A percentile compares a stretch with the other conserved stretches of the same genome.
Evolutionary conservation across 345 rosid genomes (phyloP).

Genomic region (Eucalyptus urophylla): DNA sequence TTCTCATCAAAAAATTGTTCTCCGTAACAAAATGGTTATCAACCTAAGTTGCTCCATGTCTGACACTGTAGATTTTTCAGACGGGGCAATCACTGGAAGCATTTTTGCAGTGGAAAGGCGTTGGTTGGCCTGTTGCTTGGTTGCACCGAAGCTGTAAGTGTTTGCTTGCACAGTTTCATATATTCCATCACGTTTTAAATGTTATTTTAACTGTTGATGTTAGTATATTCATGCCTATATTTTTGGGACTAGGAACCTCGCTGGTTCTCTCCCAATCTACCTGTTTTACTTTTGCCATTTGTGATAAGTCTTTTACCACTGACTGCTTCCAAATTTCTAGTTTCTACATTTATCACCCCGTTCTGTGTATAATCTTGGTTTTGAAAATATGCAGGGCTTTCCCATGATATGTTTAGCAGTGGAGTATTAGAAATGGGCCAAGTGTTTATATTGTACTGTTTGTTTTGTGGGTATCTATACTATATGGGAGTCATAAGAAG

Average conservation of each 20-base stretch:
- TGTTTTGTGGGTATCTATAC: not conserved
- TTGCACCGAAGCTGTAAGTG: constrained; percentile 61
- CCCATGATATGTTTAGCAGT: not conserved
- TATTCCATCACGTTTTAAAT: not conserved
- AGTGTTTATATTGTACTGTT: not conserved
- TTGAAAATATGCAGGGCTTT: not conserved
- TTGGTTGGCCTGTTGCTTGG: constrained; percentile 76
- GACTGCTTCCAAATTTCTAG: not conserved
- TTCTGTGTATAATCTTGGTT: not conserved
- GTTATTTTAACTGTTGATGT: not conserved
- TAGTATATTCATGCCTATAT: not conserved
- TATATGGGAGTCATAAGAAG: not conserved
- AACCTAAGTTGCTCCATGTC: not conserved
- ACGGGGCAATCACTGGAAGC: constrained; percentile 91
- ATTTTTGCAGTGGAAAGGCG: constrained; percentile 83
- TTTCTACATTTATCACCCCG: not conserved
- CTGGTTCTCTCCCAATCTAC: not conserved
- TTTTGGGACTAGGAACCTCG: not conserved
- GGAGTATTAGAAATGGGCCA: not conserved
- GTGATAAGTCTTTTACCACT: not conserved
- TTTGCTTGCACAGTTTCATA: not conserved
- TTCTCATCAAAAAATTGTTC: no score
- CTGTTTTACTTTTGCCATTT: not conserved
- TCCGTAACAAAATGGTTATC: no score
- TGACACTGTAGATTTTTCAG: constrained; percentile 29